A percentile compares a stretch with the other conserved stretches of the same genome.
phyloP scores from a whole-genome alignment of 2,329 filamentous ascomycete species.

The Penicillium sp. region DNA sequence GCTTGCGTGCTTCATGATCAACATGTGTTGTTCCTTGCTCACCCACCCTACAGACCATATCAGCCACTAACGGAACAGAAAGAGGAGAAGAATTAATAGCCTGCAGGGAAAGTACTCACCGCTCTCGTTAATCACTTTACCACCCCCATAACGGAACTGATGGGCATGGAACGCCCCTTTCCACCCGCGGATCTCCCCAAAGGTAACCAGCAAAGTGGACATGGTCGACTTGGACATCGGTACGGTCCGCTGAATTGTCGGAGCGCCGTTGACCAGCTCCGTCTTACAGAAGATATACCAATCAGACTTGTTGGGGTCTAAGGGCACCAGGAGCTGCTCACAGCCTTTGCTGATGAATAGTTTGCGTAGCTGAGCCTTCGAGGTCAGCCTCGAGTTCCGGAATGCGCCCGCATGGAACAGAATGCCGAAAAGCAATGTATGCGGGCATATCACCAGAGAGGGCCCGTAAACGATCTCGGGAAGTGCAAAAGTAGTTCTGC shows the following conservation, averaged over 20 bases:
- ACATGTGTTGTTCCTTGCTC: background rate
- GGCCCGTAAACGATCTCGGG: too few relatives aligned
- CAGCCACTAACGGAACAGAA: background rate
- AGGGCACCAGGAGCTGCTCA: background rate
- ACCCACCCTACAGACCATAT: background rate
- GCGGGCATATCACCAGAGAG: too few relatives aligned
- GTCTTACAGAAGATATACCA: constrained; percentile 2
- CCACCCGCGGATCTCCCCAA: background rate
- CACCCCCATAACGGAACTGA: background rate
- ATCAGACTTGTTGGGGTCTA: constrained; percentile 1
- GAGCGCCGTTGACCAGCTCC: background rate
- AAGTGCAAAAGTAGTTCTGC: too few relatives aligned
- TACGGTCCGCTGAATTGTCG: background rate
- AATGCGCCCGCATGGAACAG: too few relatives aligned
- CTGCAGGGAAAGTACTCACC: background rate
- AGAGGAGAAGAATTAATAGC: background rate
- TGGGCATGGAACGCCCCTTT: background rate
- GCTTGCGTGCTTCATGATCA: background rate
- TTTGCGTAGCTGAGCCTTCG: too few relatives aligned
- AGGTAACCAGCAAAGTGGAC: background rate
- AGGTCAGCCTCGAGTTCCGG: too few relatives aligned
- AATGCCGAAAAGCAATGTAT: too few relatives aligned
- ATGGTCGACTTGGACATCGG: background rate
- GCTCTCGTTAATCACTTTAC: background rate
- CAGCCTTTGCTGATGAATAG: too few relatives aligned